Evolutionary conservation across 495 filamentous ascomycete genomes (phyloP).

Genomic region (Penicillium crystallinum): DNA sequence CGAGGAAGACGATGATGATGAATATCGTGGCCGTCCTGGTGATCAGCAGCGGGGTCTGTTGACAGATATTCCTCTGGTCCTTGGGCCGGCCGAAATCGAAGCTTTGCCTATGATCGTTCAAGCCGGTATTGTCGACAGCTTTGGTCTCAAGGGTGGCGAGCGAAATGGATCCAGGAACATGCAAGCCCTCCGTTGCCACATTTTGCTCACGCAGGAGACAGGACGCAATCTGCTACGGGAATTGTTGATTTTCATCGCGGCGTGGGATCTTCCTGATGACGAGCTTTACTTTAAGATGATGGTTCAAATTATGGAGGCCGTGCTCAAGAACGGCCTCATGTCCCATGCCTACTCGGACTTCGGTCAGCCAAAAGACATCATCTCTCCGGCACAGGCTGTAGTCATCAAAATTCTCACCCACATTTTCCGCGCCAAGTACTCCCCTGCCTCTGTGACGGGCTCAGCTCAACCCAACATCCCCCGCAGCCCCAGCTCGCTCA

Average conservation of each 20-base stretch:
- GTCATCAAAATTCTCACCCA: slow-evolving; percentile 83
- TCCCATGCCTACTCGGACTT: slow-evolving; percentile 88
- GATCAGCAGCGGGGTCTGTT: slow-evolving; percentile 81
- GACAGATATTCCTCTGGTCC: slow-evolving; percentile 88
- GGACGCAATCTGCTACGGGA: slow-evolving; percentile 84
- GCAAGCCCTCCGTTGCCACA: slow-evolving; percentile 79
- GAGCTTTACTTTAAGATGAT: slow-evolving; percentile 93
- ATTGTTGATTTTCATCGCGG: slow-evolving; percentile 90
- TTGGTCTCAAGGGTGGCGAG: slow-evolving; percentile 42
- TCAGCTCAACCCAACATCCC: slow-evolving; percentile 31
- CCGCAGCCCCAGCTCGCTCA: slow-evolving; percentile 32
- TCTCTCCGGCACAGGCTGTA: slow-evolving; percentile 88
- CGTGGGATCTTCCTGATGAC: slow-evolving; percentile 89
- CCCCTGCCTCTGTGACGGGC: slow-evolving; percentile 46
- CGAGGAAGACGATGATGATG: slow-evolving; percentile 57
- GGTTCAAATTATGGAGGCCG: slow-evolving; percentile 88
- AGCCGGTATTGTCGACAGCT: slow-evolving; percentile 67
- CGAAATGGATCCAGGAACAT: slow-evolving; percentile 67
- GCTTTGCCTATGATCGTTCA: slow-evolving; percentile 93
- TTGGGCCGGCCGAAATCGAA: slow-evolving; percentile 90
- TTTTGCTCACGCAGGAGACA: slow-evolving; percentile 78
- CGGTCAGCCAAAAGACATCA: slow-evolving; percentile 88
- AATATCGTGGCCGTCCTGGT: slow-evolving; percentile 75
- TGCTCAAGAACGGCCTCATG: slow-evolving; percentile 80
- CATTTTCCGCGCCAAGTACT: slow-evolving; percentile 73